A percentile compares a stretch with the other conserved stretches of the same genome.
These are phyloP conservation scores for Cicer bijugum DNA, from an alignment of 306 rosid genomes.

Conservation along the genomic window DNA sequence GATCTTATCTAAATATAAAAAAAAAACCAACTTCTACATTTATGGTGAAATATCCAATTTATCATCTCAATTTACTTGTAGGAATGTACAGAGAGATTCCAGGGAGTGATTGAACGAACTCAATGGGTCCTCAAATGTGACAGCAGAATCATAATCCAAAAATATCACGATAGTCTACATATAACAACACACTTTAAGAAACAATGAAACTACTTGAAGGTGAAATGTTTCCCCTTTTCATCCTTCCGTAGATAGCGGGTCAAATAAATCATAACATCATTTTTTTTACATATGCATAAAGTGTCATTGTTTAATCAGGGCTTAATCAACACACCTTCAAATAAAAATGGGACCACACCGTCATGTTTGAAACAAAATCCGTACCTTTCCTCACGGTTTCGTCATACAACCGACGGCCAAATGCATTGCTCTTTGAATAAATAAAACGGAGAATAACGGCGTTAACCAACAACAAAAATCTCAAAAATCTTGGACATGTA, in stretches of 20 bases:
- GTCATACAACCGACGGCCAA: conserved; percentile 54
- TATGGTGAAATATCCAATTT: too few relatives aligned
- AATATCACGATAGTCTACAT: background rate
- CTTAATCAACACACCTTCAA: conserved; percentile 20
- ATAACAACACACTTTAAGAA: conserved; percentile 5
- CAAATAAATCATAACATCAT: conserved; percentile 31
- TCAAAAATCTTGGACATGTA: conserved; percentile 44
- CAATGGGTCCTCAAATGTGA: conserved; percentile 51
- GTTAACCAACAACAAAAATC: conserved; percentile 44
- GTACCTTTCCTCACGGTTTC: conserved; percentile 45
- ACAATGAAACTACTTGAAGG: conserved; percentile 9
- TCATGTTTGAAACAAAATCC: conserved; percentile 6
- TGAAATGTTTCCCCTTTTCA: conserved; percentile 42
- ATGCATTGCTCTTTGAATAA: conserved; percentile 39
- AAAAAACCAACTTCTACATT: too few relatives aligned
- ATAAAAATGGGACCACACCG: conserved; percentile 20
- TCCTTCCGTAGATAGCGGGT: conserved; percentile 53
- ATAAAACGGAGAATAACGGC: conserved; percentile 15
- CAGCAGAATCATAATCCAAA: conserved; percentile 43
- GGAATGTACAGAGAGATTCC: conserved; percentile 40
- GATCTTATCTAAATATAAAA: background rate
- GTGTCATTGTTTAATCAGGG: background rate
- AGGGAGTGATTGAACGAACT: conserved; percentile 46
- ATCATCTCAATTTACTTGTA: conserved; percentile 4
- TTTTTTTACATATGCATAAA: conserved; percentile 16